Evolutionary conservation across 768 basidiomycete species (phyloP).

Genomic region (Nidularia sp.): DNA sequence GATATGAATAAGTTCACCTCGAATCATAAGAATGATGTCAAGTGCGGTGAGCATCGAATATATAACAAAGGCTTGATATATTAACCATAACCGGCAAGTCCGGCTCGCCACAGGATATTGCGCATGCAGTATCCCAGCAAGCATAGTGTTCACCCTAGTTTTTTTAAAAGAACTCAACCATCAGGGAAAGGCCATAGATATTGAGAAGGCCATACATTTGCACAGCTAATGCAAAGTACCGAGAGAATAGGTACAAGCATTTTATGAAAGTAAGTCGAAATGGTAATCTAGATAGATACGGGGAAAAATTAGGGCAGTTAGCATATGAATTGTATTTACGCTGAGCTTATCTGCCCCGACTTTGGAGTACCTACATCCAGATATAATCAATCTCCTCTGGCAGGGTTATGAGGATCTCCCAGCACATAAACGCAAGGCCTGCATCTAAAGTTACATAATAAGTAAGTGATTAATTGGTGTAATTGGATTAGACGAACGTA

Average conservation of each 20-base stretch:
- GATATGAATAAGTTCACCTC: constrained; percentile 3
- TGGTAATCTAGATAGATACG: constrained; percentile 3
- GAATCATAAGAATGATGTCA: constrained; percentile 10
- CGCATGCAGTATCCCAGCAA: constrained; percentile 4
- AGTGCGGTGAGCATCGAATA: constrained; percentile 8
- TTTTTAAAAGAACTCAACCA: neutral
- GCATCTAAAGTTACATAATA: constrained; percentile 4
- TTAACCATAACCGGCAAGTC: constrained; percentile 9
- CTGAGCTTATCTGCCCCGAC: too few relatives aligned
- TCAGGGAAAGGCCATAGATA: too few relatives aligned
- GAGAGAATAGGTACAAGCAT: constrained; percentile 11
- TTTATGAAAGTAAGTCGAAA: constrained; percentile 9
- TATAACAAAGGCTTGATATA: constrained; percentile 8
- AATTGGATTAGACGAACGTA: constrained; percentile 2
- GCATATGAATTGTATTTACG: too few relatives aligned
- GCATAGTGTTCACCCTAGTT: constrained; percentile 6
- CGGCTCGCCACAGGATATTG: constrained; percentile 7
- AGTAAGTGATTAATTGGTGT: neutral
- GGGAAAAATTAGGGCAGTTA: too few relatives aligned
- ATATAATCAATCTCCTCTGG: constrained; percentile 11
- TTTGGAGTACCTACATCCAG: constrained; percentile 7
- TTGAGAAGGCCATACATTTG: constrained; percentile 6
- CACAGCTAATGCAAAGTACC: constrained; percentile 11
- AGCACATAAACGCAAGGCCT: constrained; percentile 5
- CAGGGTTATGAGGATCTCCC: constrained; percentile 10